Conservation (phyloP, 805 yeast species). For the Schwanniomyces yamadae region DNA sequence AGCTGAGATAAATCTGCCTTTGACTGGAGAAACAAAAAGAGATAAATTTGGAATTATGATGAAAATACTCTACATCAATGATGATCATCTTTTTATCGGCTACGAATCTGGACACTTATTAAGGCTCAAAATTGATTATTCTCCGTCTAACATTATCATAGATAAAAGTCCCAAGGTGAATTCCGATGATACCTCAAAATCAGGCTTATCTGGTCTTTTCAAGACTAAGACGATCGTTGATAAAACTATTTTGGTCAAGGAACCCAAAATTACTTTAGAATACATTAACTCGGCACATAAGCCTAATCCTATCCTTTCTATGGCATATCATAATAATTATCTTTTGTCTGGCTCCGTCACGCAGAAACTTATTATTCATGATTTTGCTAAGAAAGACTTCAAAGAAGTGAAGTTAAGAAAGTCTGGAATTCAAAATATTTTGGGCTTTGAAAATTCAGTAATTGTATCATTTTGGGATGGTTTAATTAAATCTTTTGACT, state of each 20-base stretch:
- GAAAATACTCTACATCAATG: slow-evolving; percentile 45
- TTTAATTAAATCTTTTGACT: slow-evolving; percentile 23
- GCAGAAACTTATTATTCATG: slow-evolving; percentile 37
- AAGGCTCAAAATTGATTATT: slow-evolving; percentile 22
- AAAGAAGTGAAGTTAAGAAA: slow-evolving; percentile 11
- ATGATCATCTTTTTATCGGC: slow-evolving; percentile 47
- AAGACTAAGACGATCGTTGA: background rate
- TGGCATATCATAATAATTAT: slow-evolving; percentile 28
- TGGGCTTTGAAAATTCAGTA: slow-evolving; percentile 23
- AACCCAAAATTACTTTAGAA: slow-evolving; percentile 16
- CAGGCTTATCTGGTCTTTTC: background rate
- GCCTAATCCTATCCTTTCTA: slow-evolving; percentile 57
- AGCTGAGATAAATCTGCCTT: slow-evolving; percentile 4
- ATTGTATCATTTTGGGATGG: slow-evolving; percentile 55
- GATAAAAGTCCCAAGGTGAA: background rate
- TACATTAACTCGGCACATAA: slow-evolving; percentile 33
- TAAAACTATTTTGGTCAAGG: slow-evolving; percentile 23
- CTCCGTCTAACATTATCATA: background rate
- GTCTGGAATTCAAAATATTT: slow-evolving; percentile 22
- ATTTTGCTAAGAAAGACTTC: background rate
- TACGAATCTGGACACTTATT: slow-evolving; percentile 68
- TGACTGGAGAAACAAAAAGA: slow-evolving; percentile 19
- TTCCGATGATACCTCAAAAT: background rate
- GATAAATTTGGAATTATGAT: slow-evolving; percentile 64
- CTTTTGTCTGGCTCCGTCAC: slow-evolving; percentile 50